Base-by-base conservation (phyloP, 768 basidiomycete species). In the Peribolospora baueri region DNA sequence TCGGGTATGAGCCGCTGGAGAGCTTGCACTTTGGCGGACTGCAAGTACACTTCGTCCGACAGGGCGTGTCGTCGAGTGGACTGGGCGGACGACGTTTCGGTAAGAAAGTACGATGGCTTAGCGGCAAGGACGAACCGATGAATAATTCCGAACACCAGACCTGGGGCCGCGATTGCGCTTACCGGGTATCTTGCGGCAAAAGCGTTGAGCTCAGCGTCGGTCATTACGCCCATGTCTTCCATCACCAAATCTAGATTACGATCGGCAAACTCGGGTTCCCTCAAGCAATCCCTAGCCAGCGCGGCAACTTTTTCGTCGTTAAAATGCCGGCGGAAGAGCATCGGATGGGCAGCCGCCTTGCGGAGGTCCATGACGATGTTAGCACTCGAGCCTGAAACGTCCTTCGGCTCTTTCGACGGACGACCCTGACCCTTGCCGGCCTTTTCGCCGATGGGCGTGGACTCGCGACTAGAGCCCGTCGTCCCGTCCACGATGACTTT, bases 321-420 rank as follows among this genome's bases (percentile, higher is more conserved):
- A 67, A 84, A 98, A 5, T 73, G 73, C 45, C 75, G 78, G 41
- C 93, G 75, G 74, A 98, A 98, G 13, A 98, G 74, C 81, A 97
- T 84, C 3, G 93, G 91, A 69, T 98, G 93, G 40, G 79, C 81
- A 2, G 91, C 82, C 3, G 93, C 93, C 68, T 98, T 98, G 41
- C 93, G 78, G 11, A 98, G 74, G 63, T 93, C 90, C 86, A 97
- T 97, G 42, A 98, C 73, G 53, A 98, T 87, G 66, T 98, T 90
- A 3, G 83, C 76, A 58, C 82, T 82, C 62, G 84, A 86, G 68
- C 84, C 82, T 13, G 76, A 66, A 58, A 56, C 47, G 11, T 77
- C 77, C 66, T 74, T 82, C 50, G 72, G 62, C 59, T 75, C 59
- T 37, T 43, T 51, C 11, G 13, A 50, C 13, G 58, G 58, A 42